Evolutionary conservation across 257 asterid species (phyloP), one percentile per base, ranked within the genome.

Genomic region (Oldenlandia corymbosa): DNA sequence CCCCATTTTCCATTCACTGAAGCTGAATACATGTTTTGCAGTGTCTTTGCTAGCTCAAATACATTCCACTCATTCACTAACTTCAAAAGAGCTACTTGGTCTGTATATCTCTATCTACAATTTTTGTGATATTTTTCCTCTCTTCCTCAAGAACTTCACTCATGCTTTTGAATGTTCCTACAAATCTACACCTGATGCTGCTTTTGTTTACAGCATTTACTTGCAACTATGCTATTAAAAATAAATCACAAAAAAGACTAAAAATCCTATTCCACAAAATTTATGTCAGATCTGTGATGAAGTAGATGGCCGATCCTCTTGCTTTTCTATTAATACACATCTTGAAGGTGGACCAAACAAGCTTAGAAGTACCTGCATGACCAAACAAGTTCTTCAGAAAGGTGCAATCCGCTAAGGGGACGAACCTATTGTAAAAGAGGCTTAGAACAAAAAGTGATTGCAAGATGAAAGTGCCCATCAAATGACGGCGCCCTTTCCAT

Each of bases 261-360:
- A 7, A 4, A 17, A 10, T 54, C 37, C 59, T 28, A 51, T 37
- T 50, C 51, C 31, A 46, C 74, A 47, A 36, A 57, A n/a, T n/a
- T 66, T 56, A 62, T 46, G 67, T 75, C 73, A 84, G 77, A 83
- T 85, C 20, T 87, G 90, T 21, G 92, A 91, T 5, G 96, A 84
- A 48, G 94, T 86, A 14, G 98, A 91, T 16, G 98, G 98, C 54
- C 96, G 85, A 59, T 88, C 91, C 42, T 88, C 98, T 80, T 86
- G 98, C 82, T 88, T 91, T 85, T 88, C 98, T 53, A 91, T 78
- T 7, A 88, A 83, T 70, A 91, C 84, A 26, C 96, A 89, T 75
- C 94, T 84, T 18, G 99, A 89, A 10, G 99, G 99, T n/a, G 99
- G 99, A 61, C 99, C 99, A 51, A 89, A 87, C 83, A 92, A 75